Base-by-base conservation (phyloP, 768 basidiomycete genomes). In the Arthromyces matolae region DNA sequence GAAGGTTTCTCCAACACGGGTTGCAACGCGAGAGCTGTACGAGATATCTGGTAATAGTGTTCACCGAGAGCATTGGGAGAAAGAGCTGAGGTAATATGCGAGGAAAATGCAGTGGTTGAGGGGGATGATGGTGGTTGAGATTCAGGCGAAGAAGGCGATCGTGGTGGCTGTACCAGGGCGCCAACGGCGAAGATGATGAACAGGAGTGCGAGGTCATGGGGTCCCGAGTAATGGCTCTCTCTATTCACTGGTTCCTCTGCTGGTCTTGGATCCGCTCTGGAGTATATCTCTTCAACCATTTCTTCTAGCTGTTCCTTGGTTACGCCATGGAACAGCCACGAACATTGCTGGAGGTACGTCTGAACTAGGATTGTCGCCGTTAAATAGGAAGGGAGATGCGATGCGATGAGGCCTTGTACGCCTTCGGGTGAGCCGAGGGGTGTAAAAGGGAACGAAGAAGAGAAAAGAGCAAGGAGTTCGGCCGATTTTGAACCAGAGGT, bases 1-100 rank as follows among this genome's bases (percentile, higher is more conserved):
- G 80, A 79, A 8, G 86, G 86, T 54, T 84, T 83, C 65, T 86
- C 86, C 33, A 88, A 63, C 19, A 89, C 78, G 0, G 85, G 73
- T 54, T 84, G 83, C 12, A 86, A 65, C 35, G 77, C 73, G n/a
- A 89, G 64, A 2, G 85, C 82, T 1, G 81, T 83, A 14, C 77
- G 69, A 0, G 83, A 73, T 19, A 88, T 71, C 52, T 86, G 83
- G 40, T 84, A 77, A 45, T 73, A 85, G 50, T 84, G 84, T 50
- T 84, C 83, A 12, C 75, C 84, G 20, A 80, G 61, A 1, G 67
- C 67, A 12, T 62, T 60, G 10, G 48, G 44, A 12, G 36, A 44
- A 7, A 45, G 28, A 20, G 42, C 31, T 6, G 52, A 38, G 24
- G 39, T 23, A 9, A 32, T 42, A 20, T 27, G 24, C 3, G 39